phyloP scores from a whole-genome alignment of 2,329 filamentous ascomycete genomes.

The Hypocreales sp. region DNA sequence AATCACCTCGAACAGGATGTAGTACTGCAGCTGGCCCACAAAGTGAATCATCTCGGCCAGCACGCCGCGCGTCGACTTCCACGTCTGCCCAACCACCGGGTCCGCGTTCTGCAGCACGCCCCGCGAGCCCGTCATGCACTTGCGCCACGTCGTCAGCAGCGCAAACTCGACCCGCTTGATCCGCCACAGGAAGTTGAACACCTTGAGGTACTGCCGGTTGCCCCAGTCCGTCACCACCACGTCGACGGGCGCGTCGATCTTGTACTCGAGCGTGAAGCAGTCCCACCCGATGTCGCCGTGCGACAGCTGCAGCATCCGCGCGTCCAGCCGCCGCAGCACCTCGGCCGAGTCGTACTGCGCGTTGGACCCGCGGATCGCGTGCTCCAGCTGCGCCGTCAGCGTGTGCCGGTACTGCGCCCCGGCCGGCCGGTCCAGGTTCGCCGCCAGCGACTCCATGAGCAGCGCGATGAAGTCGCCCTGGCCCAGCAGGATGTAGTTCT shows the following conservation, averaged over 20 bases:
- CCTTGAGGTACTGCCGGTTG: slow-evolving; percentile 90
- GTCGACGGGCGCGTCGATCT: slow-evolving; percentile 90
- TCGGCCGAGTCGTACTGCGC: slow-evolving; percentile 91
- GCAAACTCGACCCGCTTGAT: slow-evolving; percentile 97
- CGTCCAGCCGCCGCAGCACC: slow-evolving; percentile 79
- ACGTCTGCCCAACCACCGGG: slow-evolving; percentile 54
- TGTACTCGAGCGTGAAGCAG: slow-evolving; percentile 97
- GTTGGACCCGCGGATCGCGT: slow-evolving; percentile 92
- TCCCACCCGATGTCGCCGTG: slow-evolving; percentile 98
- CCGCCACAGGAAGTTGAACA: slow-evolving; percentile 98
- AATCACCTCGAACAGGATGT: slow-evolving; percentile 97
- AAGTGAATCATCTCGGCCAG: slow-evolving; percentile 99
- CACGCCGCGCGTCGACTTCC: slow-evolving; percentile 78
- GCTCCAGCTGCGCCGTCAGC: slow-evolving; percentile 91
- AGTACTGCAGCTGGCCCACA: slow-evolving; percentile 92
- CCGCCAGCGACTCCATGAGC: slow-evolving; percentile 88
- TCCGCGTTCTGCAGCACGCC: slow-evolving; percentile 74
- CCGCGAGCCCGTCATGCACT: slow-evolving; percentile 86
- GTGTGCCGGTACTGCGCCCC: slow-evolving; percentile 94
- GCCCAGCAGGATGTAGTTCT: slow-evolving; percentile 86
- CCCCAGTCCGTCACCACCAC: slow-evolving; percentile 95
- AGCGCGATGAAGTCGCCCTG: slow-evolving; percentile 96
- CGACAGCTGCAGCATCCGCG: slow-evolving; percentile 93
- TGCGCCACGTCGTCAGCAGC: slow-evolving; percentile 77
- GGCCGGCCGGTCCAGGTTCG: slow-evolving; percentile 88